A percentile compares a stretch with the other conserved stretches of the same genome.
Conservation (phyloP, 371 early-diverging fungal species). For the Zancudomyces culisetae region DNA sequence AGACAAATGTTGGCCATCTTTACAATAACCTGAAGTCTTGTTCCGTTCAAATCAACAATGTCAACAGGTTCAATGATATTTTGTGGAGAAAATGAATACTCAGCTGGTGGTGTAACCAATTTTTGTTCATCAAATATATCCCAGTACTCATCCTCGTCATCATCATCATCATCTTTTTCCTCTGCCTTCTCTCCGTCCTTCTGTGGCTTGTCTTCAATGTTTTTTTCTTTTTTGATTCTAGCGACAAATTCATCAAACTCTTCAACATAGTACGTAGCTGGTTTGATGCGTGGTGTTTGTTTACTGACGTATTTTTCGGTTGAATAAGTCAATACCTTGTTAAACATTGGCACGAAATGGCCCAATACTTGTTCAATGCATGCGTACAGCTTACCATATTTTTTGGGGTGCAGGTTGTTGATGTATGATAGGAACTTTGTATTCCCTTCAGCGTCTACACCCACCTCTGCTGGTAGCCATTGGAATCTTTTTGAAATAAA, state of each 20-base stretch:
- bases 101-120: conserved; percentile 4
- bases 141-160: conserved; percentile 8
- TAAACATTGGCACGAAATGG: neutral
- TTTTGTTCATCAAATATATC: conserved; percentile 8
- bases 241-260: conserved; percentile 10
- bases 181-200: no score
- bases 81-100: conserved; percentile 1
- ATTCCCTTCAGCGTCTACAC: conserved; percentile 15
- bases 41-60: conserved; percentile 12
- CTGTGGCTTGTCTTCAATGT: no score
- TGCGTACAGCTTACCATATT: conserved; percentile 19
- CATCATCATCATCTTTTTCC: conserved; percentile 6
- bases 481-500: conserved; percentile 16
- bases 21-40: conserved; percentile 37
- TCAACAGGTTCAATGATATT: neutral
- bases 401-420: conserved; percentile 33
- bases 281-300: neutral
- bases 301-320: neutral
- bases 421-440: conserved; percentile 26
- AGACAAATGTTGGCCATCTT: conserved; percentile 37
- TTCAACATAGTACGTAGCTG: conserved; percentile 8
- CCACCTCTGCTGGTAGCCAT: conserved; percentile 35
- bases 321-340: neutral
- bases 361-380: neutral
- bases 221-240: conserved; percentile 5